phyloP scores from a whole-genome alignment of 345 rosid species.

The Streptanthus diversifolius region DNA sequence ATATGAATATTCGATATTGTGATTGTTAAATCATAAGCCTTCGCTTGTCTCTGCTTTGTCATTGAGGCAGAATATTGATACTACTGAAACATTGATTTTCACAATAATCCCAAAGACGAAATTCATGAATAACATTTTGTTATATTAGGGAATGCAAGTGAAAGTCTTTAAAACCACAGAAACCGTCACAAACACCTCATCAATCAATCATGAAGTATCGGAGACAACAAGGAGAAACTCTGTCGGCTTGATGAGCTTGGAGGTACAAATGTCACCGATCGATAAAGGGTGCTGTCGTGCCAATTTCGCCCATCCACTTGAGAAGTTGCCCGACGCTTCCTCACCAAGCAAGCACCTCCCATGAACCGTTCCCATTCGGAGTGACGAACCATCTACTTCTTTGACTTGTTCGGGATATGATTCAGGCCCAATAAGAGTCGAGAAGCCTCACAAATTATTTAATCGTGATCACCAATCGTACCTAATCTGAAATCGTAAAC shows the following conservation, averaged over 20 bases:
- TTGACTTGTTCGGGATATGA: neutral
- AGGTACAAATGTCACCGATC: neutral
- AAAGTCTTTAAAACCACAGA: neutral
- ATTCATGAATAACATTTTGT: neutral
- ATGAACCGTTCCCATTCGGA: neutral
- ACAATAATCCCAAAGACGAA: neutral
- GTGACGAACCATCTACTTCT: neutral
- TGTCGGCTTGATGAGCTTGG: neutral
- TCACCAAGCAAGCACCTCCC: constrained; percentile 24
- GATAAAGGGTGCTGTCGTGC: neutral
- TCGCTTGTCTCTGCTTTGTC: neutral
- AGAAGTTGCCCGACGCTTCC: neutral
- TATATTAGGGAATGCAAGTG: neutral
- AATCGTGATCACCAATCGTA: too few species aligned
- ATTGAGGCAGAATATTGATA: neutral
- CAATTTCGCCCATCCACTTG: neutral
- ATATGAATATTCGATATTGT: neutral
- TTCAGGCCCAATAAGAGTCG: too few species aligned
- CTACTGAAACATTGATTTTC: neutral
- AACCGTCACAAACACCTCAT: neutral
- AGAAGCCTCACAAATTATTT: too few species aligned
- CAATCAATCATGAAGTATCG: neutral
- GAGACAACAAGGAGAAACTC: neutral
- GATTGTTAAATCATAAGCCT: neutral
- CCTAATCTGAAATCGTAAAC: too few species aligned